Evolutionary conservation across 768 basidiomycete species (phyloP).

Genomic region (Podaxis sp.): DNA sequence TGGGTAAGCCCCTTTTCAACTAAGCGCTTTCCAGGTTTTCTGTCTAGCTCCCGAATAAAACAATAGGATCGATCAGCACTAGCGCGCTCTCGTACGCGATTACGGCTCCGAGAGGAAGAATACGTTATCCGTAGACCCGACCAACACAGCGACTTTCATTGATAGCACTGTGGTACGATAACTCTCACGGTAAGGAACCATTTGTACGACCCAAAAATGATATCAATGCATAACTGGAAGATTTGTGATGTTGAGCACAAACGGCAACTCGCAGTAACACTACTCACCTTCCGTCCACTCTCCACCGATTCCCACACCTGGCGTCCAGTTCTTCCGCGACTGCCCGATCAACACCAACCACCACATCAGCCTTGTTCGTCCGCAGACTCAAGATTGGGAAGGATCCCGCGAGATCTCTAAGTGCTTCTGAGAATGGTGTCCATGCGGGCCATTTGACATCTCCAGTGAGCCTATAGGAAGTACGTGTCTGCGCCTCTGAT

Average conservation of each 20-base stretch:
- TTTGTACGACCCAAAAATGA: conserved; percentile 27
- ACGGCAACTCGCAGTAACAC: not conserved
- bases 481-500: not conserved
- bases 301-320: conserved; percentile 64
- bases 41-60: not conserved
- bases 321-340: conserved; percentile 67
- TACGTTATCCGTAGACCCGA: not conserved
- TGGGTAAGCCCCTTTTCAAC: no score
- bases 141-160: not conserved
- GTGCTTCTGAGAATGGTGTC: conserved; percentile 14
- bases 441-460: conserved; percentile 79
- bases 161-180: not conserved
- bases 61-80: no score
- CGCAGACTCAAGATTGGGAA: conserved; percentile 85
- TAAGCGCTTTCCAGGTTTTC: not conserved
- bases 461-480: conserved; percentile 68
- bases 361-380: conserved; percentile 95
- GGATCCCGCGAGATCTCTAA: conserved; percentile 75
- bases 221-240: conserved; percentile 43
- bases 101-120: no score
- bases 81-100: no score
- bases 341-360: conserved; percentile 74
- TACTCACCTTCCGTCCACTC: conserved; percentile 75
- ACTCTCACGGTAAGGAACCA: not conserved
- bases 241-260: not conserved